Base-by-base conservation (phyloP, 2,329 filamentous ascomycete genomes). In the Pseudopithomyces maydicus region DNA sequence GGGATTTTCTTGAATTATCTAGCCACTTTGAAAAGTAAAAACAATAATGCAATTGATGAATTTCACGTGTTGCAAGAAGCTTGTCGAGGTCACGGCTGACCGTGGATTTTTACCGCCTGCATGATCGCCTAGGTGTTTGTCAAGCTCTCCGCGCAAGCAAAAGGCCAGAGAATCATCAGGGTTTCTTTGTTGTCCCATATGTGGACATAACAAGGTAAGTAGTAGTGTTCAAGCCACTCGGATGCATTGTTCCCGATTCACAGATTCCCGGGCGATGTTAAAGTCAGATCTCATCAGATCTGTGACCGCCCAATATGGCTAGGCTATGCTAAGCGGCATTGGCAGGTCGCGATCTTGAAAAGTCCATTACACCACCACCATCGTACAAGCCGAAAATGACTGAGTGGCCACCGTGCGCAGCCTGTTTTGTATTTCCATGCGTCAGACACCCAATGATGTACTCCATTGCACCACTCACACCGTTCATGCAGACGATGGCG, bases 331-430 rank as follows among this genome's bases (percentile, higher is more conserved):
- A 29, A 29, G 26, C 26, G 26, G 26, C 26, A 29, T 54, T 54
- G 49, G 43, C 46, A 47, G 23, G 61, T 68, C 66, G 63, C 70
- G 70, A 73, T 73, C 69, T 53, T 54, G 51, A 51, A 50, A 56
- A 43, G 62, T 65, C 64, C 52, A 69, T 70, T 66, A 68, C 61
- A 63, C 52, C 65, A 62, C 62, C 58, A 63, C 58, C 63, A 72
- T 71, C 69, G 69, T 61, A 44, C 56, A 23, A 35, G 55, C 26
- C 45, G 23, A 52, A 45, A 33, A 46, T 29, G 32, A 12, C 26
- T 44, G 38, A 36, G 29, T 42, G 50, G 53, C 57, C 53, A 53
- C 57, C 55, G 26, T 54, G 54, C 65, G 62, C 58, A 59, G 51
- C 65, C 56, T 63, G 59, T 58, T 39, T 65, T 57, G 59, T 56